phyloP scores from a whole-genome alignment of 208 protist species.

The Polymyxa betae region DNA sequence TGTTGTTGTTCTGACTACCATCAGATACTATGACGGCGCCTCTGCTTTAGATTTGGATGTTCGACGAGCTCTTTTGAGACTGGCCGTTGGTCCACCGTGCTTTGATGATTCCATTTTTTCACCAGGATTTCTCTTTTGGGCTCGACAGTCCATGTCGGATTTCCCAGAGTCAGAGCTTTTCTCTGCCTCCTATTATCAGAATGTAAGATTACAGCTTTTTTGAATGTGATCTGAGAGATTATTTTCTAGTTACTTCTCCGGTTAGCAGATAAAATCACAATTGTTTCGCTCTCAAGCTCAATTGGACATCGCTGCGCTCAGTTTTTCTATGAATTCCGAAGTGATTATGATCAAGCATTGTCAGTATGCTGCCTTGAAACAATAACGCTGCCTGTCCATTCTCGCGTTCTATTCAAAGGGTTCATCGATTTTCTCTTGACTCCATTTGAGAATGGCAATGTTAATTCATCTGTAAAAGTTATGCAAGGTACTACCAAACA shows the following conservation, averaged over 20 bases:
- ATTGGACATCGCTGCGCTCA: background rate
- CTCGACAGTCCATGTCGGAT: background rate
- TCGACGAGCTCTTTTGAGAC: background rate
- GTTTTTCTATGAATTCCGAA: slow-evolving; percentile 41
- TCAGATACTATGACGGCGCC: slow-evolving; percentile 22
- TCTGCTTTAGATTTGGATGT: background rate
- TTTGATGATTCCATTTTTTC: background rate
- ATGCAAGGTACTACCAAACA: background rate
- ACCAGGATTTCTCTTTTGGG: background rate
- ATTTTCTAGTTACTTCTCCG: background rate
- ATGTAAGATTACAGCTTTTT: slow-evolving; percentile 24
- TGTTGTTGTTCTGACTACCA: background rate
- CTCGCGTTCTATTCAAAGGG: background rate
- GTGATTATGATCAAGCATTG: background rate
- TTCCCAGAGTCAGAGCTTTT: background rate
- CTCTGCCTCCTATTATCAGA: background rate
- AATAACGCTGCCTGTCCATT: background rate
- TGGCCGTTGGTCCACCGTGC: background rate
- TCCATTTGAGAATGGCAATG: background rate
- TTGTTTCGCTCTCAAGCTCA: background rate
- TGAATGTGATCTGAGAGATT: background rate
- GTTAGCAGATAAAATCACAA: slow-evolving; percentile 17
- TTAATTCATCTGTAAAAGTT: background rate
- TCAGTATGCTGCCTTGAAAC: background rate
- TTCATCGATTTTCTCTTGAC: background rate